phyloP scores from a whole-genome alignment of 2,329 filamentous ascomycete genomes.

The Colletotrichum kahawae region DNA sequence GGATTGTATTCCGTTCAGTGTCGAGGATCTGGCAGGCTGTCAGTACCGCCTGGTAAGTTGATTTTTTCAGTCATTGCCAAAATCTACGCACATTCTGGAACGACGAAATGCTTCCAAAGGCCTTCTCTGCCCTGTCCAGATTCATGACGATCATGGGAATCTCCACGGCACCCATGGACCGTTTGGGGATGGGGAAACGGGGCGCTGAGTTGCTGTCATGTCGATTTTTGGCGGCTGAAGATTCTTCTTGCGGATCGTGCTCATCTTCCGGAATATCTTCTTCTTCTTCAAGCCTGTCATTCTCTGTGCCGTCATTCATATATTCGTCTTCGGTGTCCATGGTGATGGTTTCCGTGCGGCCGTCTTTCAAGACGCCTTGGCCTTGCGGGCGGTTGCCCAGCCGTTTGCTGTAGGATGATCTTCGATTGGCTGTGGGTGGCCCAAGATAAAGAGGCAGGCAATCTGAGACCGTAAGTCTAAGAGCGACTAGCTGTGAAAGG shows the following conservation, averaged over 20 bases:
- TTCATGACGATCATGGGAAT: slow-evolving; percentile 48
- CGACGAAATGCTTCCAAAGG: slow-evolving; percentile 44
- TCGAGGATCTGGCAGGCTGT: slow-evolving; percentile 46
- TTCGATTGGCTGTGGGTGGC: neutral
- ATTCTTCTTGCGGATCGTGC: neutral
- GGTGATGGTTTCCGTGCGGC: neutral
- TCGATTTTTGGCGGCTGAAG: neutral
- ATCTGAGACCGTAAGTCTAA: neutral
- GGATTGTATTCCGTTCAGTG: slow-evolving; percentile 56
- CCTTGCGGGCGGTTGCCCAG: neutral
- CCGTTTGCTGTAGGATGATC: neutral
- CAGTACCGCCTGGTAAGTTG: neutral
- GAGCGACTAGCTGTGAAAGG: neutral
- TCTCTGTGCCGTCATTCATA: neutral
- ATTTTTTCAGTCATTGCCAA: neutral
- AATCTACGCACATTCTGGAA: slow-evolving; percentile 40
- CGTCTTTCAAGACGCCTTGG: neutral
- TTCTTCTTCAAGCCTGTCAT: neutral
- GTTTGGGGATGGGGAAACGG: slow-evolving; percentile 37
- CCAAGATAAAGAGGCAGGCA: neutral
- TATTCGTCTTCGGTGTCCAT: slow-evolving; percentile 8
- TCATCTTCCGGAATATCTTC: neutral
- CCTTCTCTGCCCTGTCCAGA: slow-evolving; percentile 45
- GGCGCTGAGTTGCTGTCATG: slow-evolving; percentile 13
- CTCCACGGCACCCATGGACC: slow-evolving; percentile 45